These are phyloP conservation scores for Aschersonia sp. DNA, from an alignment of 2,329 filamentous ascomycete species.

Conservation along the genomic window DNA sequence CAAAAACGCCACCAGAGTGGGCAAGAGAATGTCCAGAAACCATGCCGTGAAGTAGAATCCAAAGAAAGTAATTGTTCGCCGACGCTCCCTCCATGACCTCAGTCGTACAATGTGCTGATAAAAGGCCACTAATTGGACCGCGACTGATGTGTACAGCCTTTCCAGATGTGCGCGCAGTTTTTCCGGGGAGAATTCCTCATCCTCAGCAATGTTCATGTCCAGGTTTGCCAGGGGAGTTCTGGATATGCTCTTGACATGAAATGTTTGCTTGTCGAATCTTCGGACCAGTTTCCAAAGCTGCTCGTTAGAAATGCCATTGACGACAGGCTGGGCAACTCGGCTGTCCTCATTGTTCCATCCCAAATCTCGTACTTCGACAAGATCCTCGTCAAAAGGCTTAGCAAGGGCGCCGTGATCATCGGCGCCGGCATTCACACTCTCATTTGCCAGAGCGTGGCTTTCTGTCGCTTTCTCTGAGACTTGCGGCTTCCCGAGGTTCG, in stretches of 20 bases:
- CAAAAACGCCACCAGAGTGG: conserved; percentile 40
- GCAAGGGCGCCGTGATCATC: background rate
- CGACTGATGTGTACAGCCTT: conserved; percentile 66
- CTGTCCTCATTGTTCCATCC: conserved; percentile 56
- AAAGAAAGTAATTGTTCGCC: conserved; percentile 50
- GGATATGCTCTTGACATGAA: conserved; percentile 51
- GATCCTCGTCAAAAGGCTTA: background rate
- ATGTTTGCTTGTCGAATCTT: conserved; percentile 58
- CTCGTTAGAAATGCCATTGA: conserved; percentile 56
- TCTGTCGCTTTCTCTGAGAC: background rate
- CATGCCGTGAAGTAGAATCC: conserved; percentile 48
- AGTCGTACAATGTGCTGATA: conserved; percentile 64
- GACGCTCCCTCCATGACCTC: conserved; percentile 63
- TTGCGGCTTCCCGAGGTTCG: too few relatives aligned
- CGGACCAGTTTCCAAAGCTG: conserved; percentile 58
- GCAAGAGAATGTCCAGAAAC: conserved; percentile 56
- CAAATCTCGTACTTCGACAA: conserved; percentile 43
- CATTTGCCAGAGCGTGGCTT: background rate
- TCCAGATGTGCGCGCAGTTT: conserved; percentile 68
- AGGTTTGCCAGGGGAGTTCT: conserved; percentile 43
- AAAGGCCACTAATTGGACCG: conserved; percentile 48
- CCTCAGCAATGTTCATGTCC: conserved; percentile 67
- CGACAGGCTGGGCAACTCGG: conserved; percentile 34
- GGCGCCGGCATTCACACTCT: background rate
- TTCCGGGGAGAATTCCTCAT: conserved; percentile 75